phyloP scores from a whole-genome alignment of 2,329 filamentous ascomycete genomes.

The Aspergillus calidoustus region DNA sequence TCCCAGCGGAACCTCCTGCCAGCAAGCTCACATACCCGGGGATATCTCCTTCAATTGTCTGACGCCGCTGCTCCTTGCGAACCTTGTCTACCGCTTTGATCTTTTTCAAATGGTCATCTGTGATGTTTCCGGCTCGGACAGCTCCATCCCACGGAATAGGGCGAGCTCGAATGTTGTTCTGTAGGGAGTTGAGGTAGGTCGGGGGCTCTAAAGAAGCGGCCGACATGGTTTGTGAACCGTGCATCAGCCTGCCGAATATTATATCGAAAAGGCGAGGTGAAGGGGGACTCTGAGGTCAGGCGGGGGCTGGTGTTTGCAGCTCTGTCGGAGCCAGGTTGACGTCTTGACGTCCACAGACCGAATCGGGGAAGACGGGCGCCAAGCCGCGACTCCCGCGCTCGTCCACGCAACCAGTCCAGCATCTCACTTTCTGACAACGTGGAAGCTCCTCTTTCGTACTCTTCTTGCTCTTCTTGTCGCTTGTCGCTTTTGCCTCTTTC shows the following conservation, averaged over 20 bases:
- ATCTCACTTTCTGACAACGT: constrained; percentile 20
- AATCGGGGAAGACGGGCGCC: constrained; percentile 22
- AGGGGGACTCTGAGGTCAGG: constrained; percentile 7
- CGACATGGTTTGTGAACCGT: constrained; percentile 23
- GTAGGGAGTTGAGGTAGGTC: constrained; percentile 82
- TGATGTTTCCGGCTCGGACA: constrained; percentile 89
- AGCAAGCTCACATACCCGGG: constrained; percentile 81
- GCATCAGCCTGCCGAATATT: constrained; percentile 17
- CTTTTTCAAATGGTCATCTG: constrained; percentile 89
- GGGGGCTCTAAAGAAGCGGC: constrained; percentile 90
- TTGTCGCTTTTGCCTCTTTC: constrained; percentile 2
- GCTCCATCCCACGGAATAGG: constrained; percentile 98
- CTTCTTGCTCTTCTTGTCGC: background rate
- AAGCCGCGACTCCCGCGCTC: constrained; percentile 22
- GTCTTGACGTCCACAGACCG: constrained; percentile 17
- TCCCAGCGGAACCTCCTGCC: constrained; percentile 67
- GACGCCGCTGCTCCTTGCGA: constrained; percentile 84
- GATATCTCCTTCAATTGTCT: constrained; percentile 79
- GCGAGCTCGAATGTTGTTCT: constrained; percentile 95
- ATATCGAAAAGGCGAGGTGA: constrained; percentile 8
- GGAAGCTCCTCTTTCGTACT: constrained; percentile 14
- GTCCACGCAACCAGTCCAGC: constrained; percentile 27
- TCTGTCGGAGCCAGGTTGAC: constrained; percentile 13
- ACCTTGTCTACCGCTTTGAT: constrained; percentile 97
- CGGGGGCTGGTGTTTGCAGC: constrained; percentile 8